Base-by-base conservation (phyloP, 2,329 filamentous ascomycete genomes). In the Phyllachora maydis region DNA sequence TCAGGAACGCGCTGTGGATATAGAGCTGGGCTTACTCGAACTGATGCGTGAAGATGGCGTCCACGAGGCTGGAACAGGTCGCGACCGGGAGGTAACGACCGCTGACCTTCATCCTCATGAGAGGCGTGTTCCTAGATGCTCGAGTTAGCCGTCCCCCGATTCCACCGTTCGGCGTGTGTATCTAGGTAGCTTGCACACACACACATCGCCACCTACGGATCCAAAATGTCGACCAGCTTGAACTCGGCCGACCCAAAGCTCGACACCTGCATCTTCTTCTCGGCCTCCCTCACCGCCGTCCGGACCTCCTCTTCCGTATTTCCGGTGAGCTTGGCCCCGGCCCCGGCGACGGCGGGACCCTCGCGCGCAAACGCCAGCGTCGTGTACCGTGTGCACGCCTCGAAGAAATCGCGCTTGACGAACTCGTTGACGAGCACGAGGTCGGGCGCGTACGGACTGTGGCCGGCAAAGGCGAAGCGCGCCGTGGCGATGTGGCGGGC, bases 391-490 rank as follows among this genome's bases (percentile, higher is more conserved):
- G 55, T 38, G 4, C 56, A 49, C 1, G 56, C 54, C 22, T 57
- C 49, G 1, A 65, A 38, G 31, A 72, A 69, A 0, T 52, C 47
- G 26, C 57, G 50, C 42, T 61, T 60, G 4, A 54, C 47, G 28
- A 58, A 73, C 30, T 73, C 67, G 29, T 73, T 69, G n/a, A 74
- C 65, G 0, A 72, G 41, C 0, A 73, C 58, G 0, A 70, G 15
- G 33, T 73, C 66, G 0, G 68, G 68, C 0, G 64, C 59, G 34
- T 71, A 72, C 0, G 64, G 53, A 1, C 65, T 70, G 3, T 41
- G 47, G 3, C 65, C 65, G 2, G 56, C 47, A 15, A 67, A 62
- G 9, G 45, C 43, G 32, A 70, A 62, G 3, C 64, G 49, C 2
- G 66, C 62, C 1, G 44, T 46, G 1, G 60, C 52, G 1, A 73